Evolutionary conservation across 495 filamentous ascomycete genomes (phyloP), one percentile per base, ranked within the genome.

Genomic region (Podospora australis): DNA sequence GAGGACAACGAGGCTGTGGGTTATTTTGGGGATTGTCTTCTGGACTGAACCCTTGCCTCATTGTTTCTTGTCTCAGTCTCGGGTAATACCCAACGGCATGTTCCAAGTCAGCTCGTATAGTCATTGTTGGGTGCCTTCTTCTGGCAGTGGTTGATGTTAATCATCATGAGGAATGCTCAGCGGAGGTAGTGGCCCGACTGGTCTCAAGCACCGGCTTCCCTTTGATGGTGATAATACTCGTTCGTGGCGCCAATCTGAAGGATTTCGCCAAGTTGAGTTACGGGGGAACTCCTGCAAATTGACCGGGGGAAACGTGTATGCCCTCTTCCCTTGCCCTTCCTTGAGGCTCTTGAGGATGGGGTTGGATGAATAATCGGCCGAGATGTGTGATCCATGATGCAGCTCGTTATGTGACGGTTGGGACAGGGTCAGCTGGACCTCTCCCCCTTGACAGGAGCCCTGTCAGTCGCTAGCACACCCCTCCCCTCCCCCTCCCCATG

Each of bases 311-410:
- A n/a, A n/a, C n/a, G n/a, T n/a, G n/a, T 17, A 17, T 4, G 32
- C 1, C 3, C 17, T 16, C 24, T 42, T 36, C 28, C 14, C 39
- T 46, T 25, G 20, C 7, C 17, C 19, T 45, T 44, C 24, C 19
- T 47, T 4, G 30, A 23, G 25, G 44, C 32, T 47, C 38, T 23
- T 47, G 44, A 47, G 19, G 17, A 2, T 30, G 8, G 11, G 13
- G 39, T 22, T 11, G 39, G 22, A 6, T 30, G 17, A 46, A 46
- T n/a, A 35, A 21, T 32, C n/a, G 32, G 32, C 14, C 19, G 32
- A 4, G 32, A 29, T 19, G 20, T 34, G 44, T 46, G 44, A 35
- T 42, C 19, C 39, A 42, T 32, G 8, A 6, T 43, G 39, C 39
- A 19, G 39, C 21, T 8, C 8, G 39, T 19, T 8, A 22, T 22